Conservation (phyloP, 2,329 filamentous ascomycete genomes). For the Microsporum audouinii region DNA sequence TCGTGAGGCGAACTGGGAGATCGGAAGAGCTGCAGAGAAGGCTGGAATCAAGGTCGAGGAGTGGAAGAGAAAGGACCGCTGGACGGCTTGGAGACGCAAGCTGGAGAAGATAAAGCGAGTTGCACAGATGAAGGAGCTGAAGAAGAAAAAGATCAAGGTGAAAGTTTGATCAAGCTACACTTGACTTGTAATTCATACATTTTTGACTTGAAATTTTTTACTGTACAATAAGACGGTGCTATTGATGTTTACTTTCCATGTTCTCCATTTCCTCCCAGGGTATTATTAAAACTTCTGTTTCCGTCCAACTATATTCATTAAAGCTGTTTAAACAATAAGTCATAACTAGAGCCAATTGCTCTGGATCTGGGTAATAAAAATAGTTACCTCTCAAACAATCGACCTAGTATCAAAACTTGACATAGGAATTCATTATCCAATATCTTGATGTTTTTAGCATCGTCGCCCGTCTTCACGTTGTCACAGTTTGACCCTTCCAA, state of each 20-base stretch:
- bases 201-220: not conserved
- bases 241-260: not conserved
- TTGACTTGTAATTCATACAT: not conserved
- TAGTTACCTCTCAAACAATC: constrained; percentile 51
- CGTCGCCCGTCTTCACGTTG: constrained; percentile 23
- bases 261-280: not conserved
- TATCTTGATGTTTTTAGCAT: constrained; percentile 49
- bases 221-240: constrained; percentile 1
- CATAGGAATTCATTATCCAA: constrained; percentile 79
- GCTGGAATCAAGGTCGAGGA: constrained; percentile 45
- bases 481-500: constrained; percentile 35
- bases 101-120: constrained; percentile 39
- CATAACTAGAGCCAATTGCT: not conserved
- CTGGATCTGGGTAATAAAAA: not conserved
- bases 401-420: constrained; percentile 81
- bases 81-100: constrained; percentile 54
- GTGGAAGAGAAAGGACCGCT: constrained; percentile 49
- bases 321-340: not conserved
- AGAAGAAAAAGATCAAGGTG: constrained; percentile 24
- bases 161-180: constrained; percentile 15
- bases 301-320: not conserved
- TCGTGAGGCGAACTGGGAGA: constrained; percentile 56
- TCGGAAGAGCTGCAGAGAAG: constrained; percentile 52
- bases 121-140: constrained; percentile 44
- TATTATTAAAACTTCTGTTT: not conserved